These are phyloP conservation scores for Stephania cephalantha DNA, from an alignment of 164 flowering plant genomes.

Conservation along the genomic window DNA sequence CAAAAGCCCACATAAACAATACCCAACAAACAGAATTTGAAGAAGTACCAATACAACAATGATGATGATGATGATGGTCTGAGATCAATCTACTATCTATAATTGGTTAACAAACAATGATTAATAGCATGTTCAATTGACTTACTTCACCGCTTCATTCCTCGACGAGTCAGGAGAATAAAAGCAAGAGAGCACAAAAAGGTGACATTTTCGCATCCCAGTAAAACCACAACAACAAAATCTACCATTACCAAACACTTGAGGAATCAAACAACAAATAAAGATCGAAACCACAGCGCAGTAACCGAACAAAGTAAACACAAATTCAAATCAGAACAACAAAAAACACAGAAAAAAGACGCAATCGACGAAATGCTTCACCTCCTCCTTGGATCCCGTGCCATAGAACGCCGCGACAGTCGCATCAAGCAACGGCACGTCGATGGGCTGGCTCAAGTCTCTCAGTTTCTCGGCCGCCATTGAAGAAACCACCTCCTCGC, in stretches of 20 bases:
- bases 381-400: conserved; percentile 99
- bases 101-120: neutral
- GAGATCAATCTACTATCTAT: neutral
- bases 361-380: conserved; percentile 10
- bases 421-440: conserved; percentile 87
- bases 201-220: neutral
- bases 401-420: conserved; percentile 96
- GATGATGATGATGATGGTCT: neutral
- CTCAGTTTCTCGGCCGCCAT: conserved; percentile 94
- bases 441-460: conserved; percentile 91
- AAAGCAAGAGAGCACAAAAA: neutral
- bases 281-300: neutral
- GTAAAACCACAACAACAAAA: neutral
- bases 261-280: neutral
- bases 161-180: neutral
- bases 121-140: neutral
- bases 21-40: neutral
- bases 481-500: neutral
- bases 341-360: neutral
- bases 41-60: neutral
- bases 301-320: neutral
- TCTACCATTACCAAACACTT: neutral
- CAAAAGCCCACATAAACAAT: neutral
- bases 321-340: neutral
- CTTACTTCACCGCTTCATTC: neutral